phyloP scores from a whole-genome alignment of 148 eudicot genomes.

The Arctostaphylos glauca region DNA sequence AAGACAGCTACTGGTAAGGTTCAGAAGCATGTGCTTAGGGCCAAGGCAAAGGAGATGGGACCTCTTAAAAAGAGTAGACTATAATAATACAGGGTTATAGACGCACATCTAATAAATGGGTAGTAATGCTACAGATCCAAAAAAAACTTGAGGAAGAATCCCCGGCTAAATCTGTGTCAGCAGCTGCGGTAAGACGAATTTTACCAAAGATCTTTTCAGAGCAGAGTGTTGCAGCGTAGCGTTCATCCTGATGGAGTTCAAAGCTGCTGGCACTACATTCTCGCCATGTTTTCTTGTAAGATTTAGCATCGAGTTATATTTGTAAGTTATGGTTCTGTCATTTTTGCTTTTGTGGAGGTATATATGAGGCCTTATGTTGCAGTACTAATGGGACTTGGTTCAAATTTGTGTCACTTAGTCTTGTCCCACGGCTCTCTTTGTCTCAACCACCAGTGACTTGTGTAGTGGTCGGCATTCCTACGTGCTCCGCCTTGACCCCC shows the following conservation, averaged over 20 bases:
- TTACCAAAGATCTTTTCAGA: not conserved
- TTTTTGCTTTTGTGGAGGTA: not conserved
- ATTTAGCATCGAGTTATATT: not conserved
- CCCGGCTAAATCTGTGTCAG: too few species aligned
- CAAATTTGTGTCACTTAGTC: not conserved
- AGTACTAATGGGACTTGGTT: not conserved
- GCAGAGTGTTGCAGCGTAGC: not conserved
- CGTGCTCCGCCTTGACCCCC: too few species aligned
- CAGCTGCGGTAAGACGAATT: too few species aligned
- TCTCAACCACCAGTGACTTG: too few species aligned
- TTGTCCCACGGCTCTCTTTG: not conserved
- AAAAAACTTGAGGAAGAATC: too few species aligned
- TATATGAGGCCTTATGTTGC: not conserved
- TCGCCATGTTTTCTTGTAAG: not conserved
- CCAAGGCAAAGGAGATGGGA: constrained; percentile 88
- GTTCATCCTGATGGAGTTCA: not conserved
- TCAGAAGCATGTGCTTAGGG: constrained; percentile 82
- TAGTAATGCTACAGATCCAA: not conserved
- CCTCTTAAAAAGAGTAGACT: constrained; percentile 67
- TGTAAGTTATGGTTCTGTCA: not conserved
- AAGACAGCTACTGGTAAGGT: constrained; percentile 96
- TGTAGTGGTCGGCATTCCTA: too few species aligned
- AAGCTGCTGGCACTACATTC: not conserved
- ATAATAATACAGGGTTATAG: constrained; percentile 19
- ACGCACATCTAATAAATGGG: not conserved